phyloP scores from a whole-genome alignment of 257 asterid genomes.

The Fraxinus americana region DNA sequence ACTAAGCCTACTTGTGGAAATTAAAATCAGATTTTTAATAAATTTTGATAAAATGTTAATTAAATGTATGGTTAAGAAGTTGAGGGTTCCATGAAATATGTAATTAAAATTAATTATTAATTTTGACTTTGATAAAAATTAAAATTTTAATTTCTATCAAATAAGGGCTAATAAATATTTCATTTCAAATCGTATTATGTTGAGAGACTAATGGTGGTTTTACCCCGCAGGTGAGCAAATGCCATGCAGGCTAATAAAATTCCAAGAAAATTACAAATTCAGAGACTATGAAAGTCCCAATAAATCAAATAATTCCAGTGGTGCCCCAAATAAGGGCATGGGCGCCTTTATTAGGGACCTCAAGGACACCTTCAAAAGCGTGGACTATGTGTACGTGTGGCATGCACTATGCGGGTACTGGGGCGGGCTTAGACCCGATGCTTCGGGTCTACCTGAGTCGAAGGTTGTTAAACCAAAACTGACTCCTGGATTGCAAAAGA shows the following conservation, averaged over 20 bases:
- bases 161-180: no score
- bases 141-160: no score
- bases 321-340: constrained; percentile 66
- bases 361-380: constrained; percentile 56
- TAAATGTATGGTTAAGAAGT: no score
- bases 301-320: constrained; percentile 1
- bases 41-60: no score
- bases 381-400: constrained; percentile 87
- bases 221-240: constrained; percentile 84
- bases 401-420: constrained; percentile 92
- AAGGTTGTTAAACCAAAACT: constrained; percentile 63
- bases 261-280: constrained; percentile 25
- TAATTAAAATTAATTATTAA: no score
- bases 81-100: no score
- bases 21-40: no score
- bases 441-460: constrained; percentile 57
- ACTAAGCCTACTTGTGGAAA: no score
- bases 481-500: constrained; percentile 72
- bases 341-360: constrained; percentile 74
- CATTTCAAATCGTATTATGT: no score
- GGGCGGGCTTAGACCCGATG: constrained; percentile 84
- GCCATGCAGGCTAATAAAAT: constrained; percentile 82
- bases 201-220: no score
- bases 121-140: no score
- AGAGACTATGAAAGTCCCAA: constrained; percentile 59